Evolutionary conservation across 208 protist species (phyloP), one percentile per base, ranked within the genome.

Genomic region (Leishmania guyanensis): DNA sequence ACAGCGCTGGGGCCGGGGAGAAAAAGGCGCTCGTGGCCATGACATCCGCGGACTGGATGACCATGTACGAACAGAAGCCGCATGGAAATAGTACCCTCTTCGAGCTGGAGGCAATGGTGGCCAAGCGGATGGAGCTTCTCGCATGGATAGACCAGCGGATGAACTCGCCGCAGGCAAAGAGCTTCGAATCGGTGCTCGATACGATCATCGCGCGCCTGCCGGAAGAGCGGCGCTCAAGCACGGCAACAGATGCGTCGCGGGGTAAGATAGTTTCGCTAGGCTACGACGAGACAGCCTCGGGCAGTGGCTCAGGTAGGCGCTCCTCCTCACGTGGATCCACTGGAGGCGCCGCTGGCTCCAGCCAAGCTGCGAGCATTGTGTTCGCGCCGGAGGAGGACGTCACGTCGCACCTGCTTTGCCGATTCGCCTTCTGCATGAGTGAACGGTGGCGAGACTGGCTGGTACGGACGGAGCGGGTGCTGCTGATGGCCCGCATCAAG

Each of bases 341-440:
- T 26, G 58, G 78, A 51, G 65, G 75, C 48, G 73, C 72, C 2
- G 83, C 68, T 65, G 78, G 72, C 6, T 48, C 48, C 9, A 77
- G 58, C 5, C 36, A 74, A 53, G 80, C 73, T n/a, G 29, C 64
- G 29, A 84, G 71, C 5, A 82, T 96, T 54, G 77, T 92, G 36
- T 97, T 97, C 78, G 87, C 93, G n/a, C 80, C 77, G 0, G 92
- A 94, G 56, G 94, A 98, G 64, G 95, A 98, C 66, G 79, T 95
- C 72, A 79, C 93, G 22, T 96, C 93, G 5, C 94, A 97, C 77
- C 86, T 90, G 48, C 86, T 96, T 17, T 87, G 92, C 74, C 92
- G 95, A 75, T 94, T 94, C 73, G 95, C 93, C n/a, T 98, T 97
- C 76, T 98, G 95, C 84, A 95, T 95, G 92, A 95, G 90, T 76